Conservation (phyloP, 129 eudicot species). For the Arctium lappa region DNA sequence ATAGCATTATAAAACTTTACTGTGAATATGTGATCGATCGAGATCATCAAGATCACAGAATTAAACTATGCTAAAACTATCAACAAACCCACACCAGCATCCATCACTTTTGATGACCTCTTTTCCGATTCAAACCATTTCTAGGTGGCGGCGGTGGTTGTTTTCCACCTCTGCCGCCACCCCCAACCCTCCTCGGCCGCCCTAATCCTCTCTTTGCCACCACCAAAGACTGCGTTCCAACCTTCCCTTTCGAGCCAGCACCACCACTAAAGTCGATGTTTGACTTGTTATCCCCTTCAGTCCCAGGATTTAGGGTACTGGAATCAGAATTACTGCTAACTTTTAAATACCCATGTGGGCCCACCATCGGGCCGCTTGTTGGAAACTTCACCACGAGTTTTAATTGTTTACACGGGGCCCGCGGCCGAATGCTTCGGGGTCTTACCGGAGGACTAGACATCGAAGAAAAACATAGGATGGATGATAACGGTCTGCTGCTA, state of each 20-base stretch:
- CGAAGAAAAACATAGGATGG: slow-evolving; percentile 41
- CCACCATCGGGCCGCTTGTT: not conserved
- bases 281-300: slow-evolving; percentile 18
- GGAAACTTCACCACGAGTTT: slow-evolving; percentile 37
- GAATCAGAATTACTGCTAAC: slow-evolving; percentile 31
- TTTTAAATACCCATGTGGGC: slow-evolving; percentile 35
- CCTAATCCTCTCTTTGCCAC: slow-evolving; percentile 27
- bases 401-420: slow-evolving; percentile 31
- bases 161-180: slow-evolving; percentile 27
- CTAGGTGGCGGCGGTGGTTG: slow-evolving; percentile 25
- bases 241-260: slow-evolving; percentile 13
- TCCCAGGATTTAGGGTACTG: slow-evolving; percentile 10
- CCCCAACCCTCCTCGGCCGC: slow-evolving; percentile 35
- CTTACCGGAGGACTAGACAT: slow-evolving; percentile 61
- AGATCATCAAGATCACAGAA: not conserved
- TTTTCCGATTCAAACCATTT: slow-evolving; percentile 22
- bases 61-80: not conserved
- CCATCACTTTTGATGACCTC: slow-evolving; percentile 25
- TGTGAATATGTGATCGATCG: not conserved
- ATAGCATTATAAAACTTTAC: not conserved
- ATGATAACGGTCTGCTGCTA: slow-evolving; percentile 32
- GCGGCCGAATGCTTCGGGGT: slow-evolving; percentile 64
- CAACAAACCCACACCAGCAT: not conserved
- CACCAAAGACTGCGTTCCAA: slow-evolving; percentile 1
- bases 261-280: not conserved